Evolutionary conservation across 2,329 filamentous ascomycete genomes (phyloP).

Genomic region (Microcyclospora tardicrescens): DNA sequence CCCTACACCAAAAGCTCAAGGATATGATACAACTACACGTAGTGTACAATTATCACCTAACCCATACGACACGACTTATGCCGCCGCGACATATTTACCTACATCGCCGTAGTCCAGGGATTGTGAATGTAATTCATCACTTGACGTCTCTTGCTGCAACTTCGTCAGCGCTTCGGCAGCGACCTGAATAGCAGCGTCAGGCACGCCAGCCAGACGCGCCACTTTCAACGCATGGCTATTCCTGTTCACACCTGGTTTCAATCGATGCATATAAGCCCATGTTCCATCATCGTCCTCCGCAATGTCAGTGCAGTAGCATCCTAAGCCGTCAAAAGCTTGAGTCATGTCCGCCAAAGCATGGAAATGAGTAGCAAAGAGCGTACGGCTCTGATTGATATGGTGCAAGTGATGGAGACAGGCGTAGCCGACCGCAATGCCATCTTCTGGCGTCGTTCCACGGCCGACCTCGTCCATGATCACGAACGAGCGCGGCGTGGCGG

Average conservation of each 20-base stretch:
- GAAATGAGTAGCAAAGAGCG: constrained; percentile 92
- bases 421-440: constrained; percentile 80
- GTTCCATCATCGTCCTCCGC: constrained; percentile 51
- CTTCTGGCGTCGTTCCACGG: constrained; percentile 82
- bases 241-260: constrained; percentile 71
- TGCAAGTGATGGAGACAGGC: constrained; percentile 78
- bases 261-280: constrained; percentile 76
- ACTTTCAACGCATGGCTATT: constrained; percentile 90
- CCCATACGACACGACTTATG: too few species aligned
- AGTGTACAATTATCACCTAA: too few species aligned
- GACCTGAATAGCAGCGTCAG: constrained; percentile 55
- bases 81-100: too few species aligned
- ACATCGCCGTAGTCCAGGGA: too few species aligned
- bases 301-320: constrained; percentile 80
- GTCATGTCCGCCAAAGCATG: constrained; percentile 73
- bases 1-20: too few species aligned
- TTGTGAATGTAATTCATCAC: too few species aligned
- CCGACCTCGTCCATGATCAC: constrained; percentile 98
- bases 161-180: constrained; percentile 46
- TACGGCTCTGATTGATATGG: constrained; percentile 61
- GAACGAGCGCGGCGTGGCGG: constrained; percentile 72
- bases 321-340: constrained; percentile 44
- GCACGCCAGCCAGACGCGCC: constrained; percentile 69
- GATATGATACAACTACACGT: too few species aligned
- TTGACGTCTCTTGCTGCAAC: neutral